These are phyloP conservation scores for Passalora sequoiae DNA, from an alignment of 2,329 filamentous ascomycete genomes.

Conservation along the genomic window DNA sequence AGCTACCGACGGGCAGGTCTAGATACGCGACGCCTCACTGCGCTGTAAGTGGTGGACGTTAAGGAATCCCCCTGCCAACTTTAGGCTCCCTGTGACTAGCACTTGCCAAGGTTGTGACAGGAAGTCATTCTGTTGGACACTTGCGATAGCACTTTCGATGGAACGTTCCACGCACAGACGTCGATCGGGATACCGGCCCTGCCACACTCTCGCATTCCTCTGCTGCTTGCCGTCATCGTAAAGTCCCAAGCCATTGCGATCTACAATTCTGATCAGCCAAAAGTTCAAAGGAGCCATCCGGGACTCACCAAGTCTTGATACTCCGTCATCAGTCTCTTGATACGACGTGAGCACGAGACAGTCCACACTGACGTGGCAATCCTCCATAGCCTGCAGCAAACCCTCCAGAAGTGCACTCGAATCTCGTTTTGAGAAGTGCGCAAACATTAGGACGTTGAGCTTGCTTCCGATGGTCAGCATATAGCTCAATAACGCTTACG, in stretches of 20 bases:
- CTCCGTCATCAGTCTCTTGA: not conserved
- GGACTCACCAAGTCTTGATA: not conserved
- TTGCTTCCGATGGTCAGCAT: not conserved
- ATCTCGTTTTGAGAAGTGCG: slow-evolving; percentile 1
- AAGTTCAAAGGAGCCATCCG: not conserved
- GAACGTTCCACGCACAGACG: not conserved
- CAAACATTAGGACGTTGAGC: not conserved
- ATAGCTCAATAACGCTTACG: not conserved
- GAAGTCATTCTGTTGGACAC: not conserved
- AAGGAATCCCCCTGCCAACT: not conserved
- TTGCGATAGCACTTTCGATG: slow-evolving; percentile 1
- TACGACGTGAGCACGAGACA: not conserved
- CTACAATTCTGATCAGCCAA: not conserved
- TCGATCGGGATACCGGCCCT: slow-evolving; percentile 1
- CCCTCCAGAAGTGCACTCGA: not conserved
- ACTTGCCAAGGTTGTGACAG: not conserved
- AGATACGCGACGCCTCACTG: not conserved
- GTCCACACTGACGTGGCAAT: not conserved
- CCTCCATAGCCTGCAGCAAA: not conserved
- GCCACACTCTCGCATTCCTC: not conserved
- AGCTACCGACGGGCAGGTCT: not conserved
- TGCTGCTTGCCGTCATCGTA: not conserved
- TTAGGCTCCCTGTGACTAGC: not conserved
- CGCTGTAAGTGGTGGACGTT: not conserved
- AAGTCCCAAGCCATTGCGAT: not conserved